phyloP scores from a whole-genome alignment of 768 basidiomycete species.

The Clitopilus passeckerianus region DNA sequence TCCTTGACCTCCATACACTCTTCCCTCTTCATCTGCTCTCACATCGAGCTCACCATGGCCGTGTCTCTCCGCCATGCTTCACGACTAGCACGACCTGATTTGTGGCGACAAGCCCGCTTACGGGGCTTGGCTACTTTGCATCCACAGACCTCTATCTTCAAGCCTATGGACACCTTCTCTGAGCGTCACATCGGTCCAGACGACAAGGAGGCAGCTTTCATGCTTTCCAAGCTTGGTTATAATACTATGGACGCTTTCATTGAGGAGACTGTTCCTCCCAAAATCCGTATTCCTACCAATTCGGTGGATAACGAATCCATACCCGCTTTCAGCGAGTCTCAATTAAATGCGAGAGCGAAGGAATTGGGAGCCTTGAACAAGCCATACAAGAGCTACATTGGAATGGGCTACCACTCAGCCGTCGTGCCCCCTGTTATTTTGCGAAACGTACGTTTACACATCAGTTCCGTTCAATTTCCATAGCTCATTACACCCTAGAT shows the following conservation, averaged over 20 bases:
- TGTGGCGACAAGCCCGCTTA: constrained; percentile 11
- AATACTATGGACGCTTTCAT: constrained; percentile 87
- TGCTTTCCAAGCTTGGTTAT: constrained; percentile 85
- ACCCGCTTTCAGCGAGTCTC: constrained; percentile 77
- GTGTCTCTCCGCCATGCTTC: constrained; percentile 21
- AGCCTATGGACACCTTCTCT: constrained; percentile 84
- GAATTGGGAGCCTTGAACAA: constrained; percentile 76
- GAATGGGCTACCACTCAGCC: constrained; percentile 96
- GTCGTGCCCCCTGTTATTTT: constrained; percentile 95
- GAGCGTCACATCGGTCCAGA: constrained; percentile 94
- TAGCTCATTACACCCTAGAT: constrained; percentile 38
- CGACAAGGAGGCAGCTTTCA: constrained; percentile 67
- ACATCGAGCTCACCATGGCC: constrained; percentile 15
- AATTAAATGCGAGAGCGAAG: constrained; percentile 72
- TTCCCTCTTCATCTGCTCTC: constrained; percentile 1
- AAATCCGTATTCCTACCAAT: constrained; percentile 66
- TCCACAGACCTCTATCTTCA: constrained; percentile 62
- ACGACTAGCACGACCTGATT: constrained; percentile 9
- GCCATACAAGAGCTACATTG: constrained; percentile 89
- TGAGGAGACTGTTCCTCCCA: constrained; percentile 70
- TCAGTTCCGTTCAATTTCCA: neutral
- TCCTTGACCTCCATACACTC: constrained; percentile 8
- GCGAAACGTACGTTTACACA: constrained; percentile 63
- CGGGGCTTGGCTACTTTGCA: constrained; percentile 59
- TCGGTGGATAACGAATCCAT: constrained; percentile 66